These are phyloP conservation scores for Mycena olivaceomarginata DNA, from an alignment of 768 basidiomycete species.

Conservation along the genomic window DNA sequence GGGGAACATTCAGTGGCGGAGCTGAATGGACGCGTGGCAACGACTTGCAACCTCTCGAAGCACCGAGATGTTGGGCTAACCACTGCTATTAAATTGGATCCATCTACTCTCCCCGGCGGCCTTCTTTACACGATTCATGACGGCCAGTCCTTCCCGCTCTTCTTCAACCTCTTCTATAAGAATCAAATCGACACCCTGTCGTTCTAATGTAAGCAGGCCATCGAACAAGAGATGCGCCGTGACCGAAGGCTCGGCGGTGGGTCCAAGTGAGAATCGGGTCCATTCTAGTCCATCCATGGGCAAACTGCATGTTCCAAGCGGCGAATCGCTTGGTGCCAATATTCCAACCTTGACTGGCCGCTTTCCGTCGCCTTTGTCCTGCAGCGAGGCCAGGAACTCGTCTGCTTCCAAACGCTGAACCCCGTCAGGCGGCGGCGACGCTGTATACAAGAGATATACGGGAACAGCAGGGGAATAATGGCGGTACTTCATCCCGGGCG, in stretches of 20 bases:
- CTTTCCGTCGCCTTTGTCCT: conserved; percentile 38
- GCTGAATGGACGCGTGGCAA: no score
- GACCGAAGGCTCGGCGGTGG: conserved; percentile 73
- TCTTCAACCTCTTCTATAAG: conserved; percentile 91
- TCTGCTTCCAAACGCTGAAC: conserved; percentile 53
- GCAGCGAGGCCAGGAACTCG: conserved; percentile 67
- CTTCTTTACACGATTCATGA: conserved; percentile 96
- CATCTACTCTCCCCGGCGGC: conserved; percentile 81
- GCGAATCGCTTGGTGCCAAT: conserved; percentile 77
- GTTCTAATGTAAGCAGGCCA: conserved; percentile 89
- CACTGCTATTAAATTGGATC: conserved; percentile 49
- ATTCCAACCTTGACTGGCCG: conserved; percentile 76
- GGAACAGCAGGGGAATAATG: conserved; percentile 97
- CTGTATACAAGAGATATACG: conserved; percentile 82
- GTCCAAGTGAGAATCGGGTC: conserved; percentile 72
- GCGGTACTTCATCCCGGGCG: conserved; percentile 99
- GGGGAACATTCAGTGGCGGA: no score
- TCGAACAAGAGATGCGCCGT: conserved; percentile 92
- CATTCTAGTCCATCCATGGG: conserved; percentile 67
- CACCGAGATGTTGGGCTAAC: not conserved
- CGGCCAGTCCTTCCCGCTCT: conserved; percentile 89
- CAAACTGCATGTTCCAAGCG: conserved; percentile 59
- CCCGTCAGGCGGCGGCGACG: conserved; percentile 62
- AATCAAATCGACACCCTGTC: conserved; percentile 85
- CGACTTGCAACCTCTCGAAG: no score